phyloP scores from a whole-genome alignment of 2,329 filamentous ascomycete genomes.

The Plectosphaerella cucumerina region DNA sequence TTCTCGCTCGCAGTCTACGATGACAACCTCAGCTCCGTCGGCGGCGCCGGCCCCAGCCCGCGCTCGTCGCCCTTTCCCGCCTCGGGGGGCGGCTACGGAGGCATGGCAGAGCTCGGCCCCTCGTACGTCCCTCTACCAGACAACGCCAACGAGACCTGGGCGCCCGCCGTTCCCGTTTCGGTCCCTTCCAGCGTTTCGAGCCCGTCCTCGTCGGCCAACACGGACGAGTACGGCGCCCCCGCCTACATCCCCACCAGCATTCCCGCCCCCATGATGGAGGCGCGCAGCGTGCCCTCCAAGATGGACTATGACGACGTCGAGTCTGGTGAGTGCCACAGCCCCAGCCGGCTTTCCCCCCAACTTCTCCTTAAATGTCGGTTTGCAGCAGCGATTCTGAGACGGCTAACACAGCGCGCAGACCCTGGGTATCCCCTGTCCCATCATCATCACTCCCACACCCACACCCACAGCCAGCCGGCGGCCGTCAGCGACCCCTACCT shows the following conservation, averaged over 20 bases:
- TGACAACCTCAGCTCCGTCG: conserved; percentile 32
- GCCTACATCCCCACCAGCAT: conserved; percentile 47
- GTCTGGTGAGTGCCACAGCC: conserved; percentile 8
- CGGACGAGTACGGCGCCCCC: conserved; percentile 40
- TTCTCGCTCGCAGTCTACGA: conserved; percentile 31
- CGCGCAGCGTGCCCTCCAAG: conserved; percentile 28
- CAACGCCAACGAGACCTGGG: conserved; percentile 41
- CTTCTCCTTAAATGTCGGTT: conserved; percentile 9
- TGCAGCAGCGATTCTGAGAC: conserved; percentile 17
- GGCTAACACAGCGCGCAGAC: conserved; percentile 23
- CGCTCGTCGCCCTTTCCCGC: conserved; percentile 39
- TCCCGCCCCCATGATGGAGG: conserved; percentile 37
- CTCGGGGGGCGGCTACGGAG: conserved; percentile 35
- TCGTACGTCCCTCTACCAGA: conserved; percentile 36
- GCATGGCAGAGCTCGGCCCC: conserved; percentile 35
- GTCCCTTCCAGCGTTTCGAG: conserved; percentile 47
- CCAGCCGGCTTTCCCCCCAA: too few species aligned
- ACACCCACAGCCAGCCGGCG: conserved; percentile 7
- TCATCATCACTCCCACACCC: conserved; percentile 13
- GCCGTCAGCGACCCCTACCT: conserved; percentile 12
- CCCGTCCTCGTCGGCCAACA: conserved; percentile 43
- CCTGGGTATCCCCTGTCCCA: conserved; percentile 27
- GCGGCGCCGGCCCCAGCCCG: conserved; percentile 36
- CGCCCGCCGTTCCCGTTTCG: conserved; percentile 36
- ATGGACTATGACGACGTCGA: conserved; percentile 32